Conservation (phyloP, 75 land plant species). For the Cupressus sempervirens region DNA sequence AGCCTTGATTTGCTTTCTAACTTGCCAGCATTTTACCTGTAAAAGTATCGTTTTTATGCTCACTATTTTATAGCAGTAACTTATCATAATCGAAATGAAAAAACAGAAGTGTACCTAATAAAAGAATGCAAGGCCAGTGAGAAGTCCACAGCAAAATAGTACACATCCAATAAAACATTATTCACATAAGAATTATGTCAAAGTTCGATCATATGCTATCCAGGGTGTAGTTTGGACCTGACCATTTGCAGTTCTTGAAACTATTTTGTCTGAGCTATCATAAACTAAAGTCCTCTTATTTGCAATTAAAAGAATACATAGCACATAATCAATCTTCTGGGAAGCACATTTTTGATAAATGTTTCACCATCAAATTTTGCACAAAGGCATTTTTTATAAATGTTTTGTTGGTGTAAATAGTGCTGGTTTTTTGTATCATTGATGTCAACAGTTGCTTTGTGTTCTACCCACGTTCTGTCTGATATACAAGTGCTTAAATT, state of each 20-base stretch:
- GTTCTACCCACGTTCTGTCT: too few species aligned
- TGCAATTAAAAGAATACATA: too few species aligned
- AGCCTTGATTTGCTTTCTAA: slow-evolving; percentile 86
- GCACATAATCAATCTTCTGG: neutral
- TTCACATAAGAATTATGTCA: neutral
- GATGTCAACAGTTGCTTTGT: too few species aligned
- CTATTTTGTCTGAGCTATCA: too few species aligned
- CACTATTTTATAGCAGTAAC: neutral
- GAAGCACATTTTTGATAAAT: neutral
- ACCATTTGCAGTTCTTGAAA: neutral
- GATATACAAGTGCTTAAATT: too few species aligned
- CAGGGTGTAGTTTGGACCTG: neutral
- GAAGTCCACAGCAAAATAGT: neutral
- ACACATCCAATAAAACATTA: neutral
- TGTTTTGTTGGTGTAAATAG: neutral
- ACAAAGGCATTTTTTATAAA: neutral
- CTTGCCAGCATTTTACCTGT: slow-evolving; percentile 99
- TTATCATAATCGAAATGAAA: neutral
- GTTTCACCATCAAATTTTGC: neutral
- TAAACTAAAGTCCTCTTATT: too few species aligned
- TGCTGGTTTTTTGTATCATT: too few species aligned
- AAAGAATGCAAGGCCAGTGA: neutral
- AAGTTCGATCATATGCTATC: neutral
- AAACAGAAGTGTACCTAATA: neutral
- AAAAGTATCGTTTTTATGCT: neutral